Percentiles rank a stretch among this genome's conserved stretches.
Evolutionary conservation across 345 rosid species (phyloP).

Genomic region (Cardamine resedifolia): DNA sequence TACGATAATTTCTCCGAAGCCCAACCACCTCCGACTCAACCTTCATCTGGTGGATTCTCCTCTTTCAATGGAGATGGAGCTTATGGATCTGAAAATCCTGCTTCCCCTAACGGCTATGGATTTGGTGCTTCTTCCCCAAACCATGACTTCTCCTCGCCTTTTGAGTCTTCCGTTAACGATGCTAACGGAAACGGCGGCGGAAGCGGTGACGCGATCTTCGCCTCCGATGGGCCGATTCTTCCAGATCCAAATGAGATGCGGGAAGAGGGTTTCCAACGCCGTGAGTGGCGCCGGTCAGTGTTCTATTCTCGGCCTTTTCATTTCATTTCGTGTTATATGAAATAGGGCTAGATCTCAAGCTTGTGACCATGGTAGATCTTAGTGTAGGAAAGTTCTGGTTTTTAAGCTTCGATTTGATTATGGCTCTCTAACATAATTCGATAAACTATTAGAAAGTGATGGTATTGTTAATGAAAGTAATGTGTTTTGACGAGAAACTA

Average conservation of each 20-base stretch:
- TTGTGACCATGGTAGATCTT: constrained; percentile 11
- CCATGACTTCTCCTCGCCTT: constrained; percentile 49
- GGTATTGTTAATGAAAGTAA: constrained; percentile 5
- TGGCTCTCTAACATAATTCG: not conserved
- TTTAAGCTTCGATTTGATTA: not conserved
- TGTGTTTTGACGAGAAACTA: not conserved
- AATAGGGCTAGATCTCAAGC: constrained; percentile 25
- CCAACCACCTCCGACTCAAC: constrained; percentile 29
- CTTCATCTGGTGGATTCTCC: constrained; percentile 27
- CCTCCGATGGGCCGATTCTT: constrained; percentile 51
- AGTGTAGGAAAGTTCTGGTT: not conserved
- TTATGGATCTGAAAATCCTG: constrained; percentile 33
- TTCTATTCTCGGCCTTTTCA: not conserved
- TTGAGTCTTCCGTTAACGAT: constrained; percentile 36
- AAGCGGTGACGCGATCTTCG: constrained; percentile 39
- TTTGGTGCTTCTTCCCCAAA: constrained; percentile 42
- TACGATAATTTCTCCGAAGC: constrained; percentile 40
- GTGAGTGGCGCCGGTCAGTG: constrained; percentile 85
- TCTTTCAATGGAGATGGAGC: constrained; percentile 29
- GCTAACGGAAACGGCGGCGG: constrained; percentile 36
- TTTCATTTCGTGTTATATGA: not conserved
- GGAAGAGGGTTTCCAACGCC: constrained; percentile 65
- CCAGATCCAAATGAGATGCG: constrained; percentile 67
- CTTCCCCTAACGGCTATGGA: constrained; percentile 50
- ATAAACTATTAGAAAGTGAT: not conserved